Base-by-base conservation (phyloP, 129 eudicot genomes). In the Flaveria bidentis region DNA sequence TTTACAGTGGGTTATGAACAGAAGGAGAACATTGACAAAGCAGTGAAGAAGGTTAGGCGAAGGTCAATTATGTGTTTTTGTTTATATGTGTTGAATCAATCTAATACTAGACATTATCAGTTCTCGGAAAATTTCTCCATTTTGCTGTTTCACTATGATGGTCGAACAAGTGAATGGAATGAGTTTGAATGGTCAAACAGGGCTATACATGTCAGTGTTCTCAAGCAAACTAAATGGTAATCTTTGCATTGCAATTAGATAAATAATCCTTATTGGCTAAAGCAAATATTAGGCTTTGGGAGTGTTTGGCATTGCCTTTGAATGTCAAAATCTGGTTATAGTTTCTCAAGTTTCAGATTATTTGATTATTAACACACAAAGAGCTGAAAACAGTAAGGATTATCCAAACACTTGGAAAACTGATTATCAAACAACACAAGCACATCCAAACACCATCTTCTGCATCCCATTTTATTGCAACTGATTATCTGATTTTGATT, bases 201-300 rank as follows among this genome's bases (percentile, higher is more conserved):
- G 71, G 87, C 77, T 26, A 80, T 84, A 33, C 87, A 84, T 80
- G 77, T 84, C 52, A 84, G 87, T 76, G 57, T 82, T 64, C 71
- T 30, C 76, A 84, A 80, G 56, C 87, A 84, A 80, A 84, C 87
- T 47, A 84, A 84, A 76, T 84, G 87, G 87, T 84, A 84, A 73
- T 9, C 2, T 72, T 51, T 64, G 17, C 55, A 45, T 33, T 2
- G 52, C 62, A 61, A 69, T 36, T 70, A 49, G 6, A 42, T 12
- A 68, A 20, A 42, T 42, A 9, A 18, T 68, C n/a, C 30, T 68
- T 42, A 42, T 42, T 45, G 18, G 55, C 36, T 68, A 68, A 44
- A 68, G 33, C 56, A 41, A 3, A 68, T 1, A 66, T n/a, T 65
- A 65, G 15, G 51, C 28, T 66, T 63, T 62, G 45, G 45, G 20